phyloP scores from a whole-genome alignment of 192 early-diverging fungal genomes.

The Coemansia sp. region DNA sequence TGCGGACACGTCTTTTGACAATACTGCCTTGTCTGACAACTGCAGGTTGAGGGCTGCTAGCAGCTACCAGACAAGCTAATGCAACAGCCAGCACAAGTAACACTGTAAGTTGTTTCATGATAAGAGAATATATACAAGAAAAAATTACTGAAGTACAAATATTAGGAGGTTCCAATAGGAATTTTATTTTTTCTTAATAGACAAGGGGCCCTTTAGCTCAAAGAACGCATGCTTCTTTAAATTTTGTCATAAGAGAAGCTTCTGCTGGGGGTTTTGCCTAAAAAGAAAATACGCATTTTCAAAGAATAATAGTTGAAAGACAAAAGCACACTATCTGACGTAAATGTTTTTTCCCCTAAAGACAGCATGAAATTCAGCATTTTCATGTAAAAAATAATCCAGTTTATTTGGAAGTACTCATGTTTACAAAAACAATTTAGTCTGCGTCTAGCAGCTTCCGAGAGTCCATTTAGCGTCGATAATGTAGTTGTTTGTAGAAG shows the following conservation, averaged over 20 bases:
- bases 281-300: too few species aligned
- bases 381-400: too few species aligned
- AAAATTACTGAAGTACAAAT: background rate
- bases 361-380: too few species aligned
- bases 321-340: too few species aligned
- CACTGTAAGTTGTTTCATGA: background rate
- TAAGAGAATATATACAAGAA: background rate
- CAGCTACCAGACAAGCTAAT: background rate
- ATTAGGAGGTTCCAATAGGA: background rate
- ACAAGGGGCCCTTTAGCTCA: too few species aligned
- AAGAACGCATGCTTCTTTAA: too few species aligned
- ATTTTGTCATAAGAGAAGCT: too few species aligned
- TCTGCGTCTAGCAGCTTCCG: background rate
- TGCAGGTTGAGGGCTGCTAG: background rate
- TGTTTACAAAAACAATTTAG: background rate
- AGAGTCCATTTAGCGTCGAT: background rate
- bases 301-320: too few species aligned
- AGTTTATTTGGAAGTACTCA: background rate
- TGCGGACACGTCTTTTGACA: background rate
- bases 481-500: background rate
- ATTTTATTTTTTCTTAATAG: too few species aligned
- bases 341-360: too few species aligned
- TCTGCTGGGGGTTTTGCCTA: too few species aligned
- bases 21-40: background rate
- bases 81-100: background rate